Evolutionary conservation across 2,329 filamentous ascomycete species (phyloP), one percentile per base, ranked within the genome.

Genomic region (Penicillium olsonii): DNA sequence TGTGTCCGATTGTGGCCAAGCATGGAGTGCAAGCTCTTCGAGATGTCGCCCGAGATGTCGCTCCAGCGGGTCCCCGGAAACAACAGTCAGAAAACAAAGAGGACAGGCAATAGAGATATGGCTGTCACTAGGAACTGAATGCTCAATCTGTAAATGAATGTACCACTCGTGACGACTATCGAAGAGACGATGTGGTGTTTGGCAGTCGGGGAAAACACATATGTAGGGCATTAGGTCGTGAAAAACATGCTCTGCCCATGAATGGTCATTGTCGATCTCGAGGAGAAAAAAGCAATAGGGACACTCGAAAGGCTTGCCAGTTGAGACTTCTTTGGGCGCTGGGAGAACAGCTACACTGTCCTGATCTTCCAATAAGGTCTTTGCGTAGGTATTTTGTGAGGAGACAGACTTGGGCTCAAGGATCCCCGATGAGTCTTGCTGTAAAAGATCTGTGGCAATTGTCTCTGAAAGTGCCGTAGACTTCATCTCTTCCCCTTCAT

Each of bases 251-350:
- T 56, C 69, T 60, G 59, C 64, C 70, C 70, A 73, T 2, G 64
- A 49, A 1, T 8, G 10, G 17, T 48, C 51, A 3, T 47, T 57
- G 3, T 20, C 56, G 0, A 63, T 59, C 5, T 50, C 62, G 2
- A 72, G 60, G 8, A 70, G 60, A 38, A 62, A 60, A 22, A 62
- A 72, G 42, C 72, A 75, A 6, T 70, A 72, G 0, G 68, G 72
- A 22, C 72, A 75, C 41, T 72, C 61, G 38, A 74, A 73, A 0
- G 61, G 56, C 4, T 35, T 37, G 0, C 63, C 65, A 9, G 56
- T 37, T 0, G 35, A 17, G 0, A 65, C 58, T 0, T 53, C 57
- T 19, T 48, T 48, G 0, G 62, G 63, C 4, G 69, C 68, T 58
- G 42, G 1, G 42, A 59, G 6, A 56, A 71, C 5, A 61, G 48